Percentiles rank a stretch among this genome's conserved stretches.
phyloP scores from a whole-genome alignment of 2,329 filamentous ascomycete genomes.

The Bertia moriformis region DNA sequence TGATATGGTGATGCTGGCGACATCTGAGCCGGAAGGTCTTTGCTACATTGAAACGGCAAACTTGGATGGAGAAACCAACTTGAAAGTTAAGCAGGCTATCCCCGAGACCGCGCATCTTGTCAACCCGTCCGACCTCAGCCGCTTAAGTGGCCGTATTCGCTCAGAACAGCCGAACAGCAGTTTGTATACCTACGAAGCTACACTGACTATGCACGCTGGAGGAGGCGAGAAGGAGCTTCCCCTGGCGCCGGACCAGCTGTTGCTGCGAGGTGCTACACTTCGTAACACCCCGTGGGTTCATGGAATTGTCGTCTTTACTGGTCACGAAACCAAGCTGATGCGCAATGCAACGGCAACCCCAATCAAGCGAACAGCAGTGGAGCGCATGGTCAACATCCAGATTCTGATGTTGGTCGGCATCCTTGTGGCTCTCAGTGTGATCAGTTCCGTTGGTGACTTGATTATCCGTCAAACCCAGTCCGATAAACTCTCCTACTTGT shows the following conservation, averaged over 20 bases:
- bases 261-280: conserved; percentile 82
- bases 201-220: conserved; percentile 75
- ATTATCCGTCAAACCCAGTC: conserved; percentile 55
- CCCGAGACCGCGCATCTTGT: conserved; percentile 83
- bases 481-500: conserved; percentile 56
- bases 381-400: conserved; percentile 82
- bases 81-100: conserved; percentile 96
- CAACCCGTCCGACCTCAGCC: conserved; percentile 70
- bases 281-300: conserved; percentile 96
- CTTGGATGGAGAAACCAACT: conserved; percentile 89
- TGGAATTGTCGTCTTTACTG: conserved; percentile 89
- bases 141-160: conserved; percentile 71
- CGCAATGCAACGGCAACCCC: conserved; percentile 92
- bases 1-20: conserved; percentile 80
- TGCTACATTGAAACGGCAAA: conserved; percentile 99
- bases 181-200: conserved; percentile 94
- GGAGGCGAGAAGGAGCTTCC: conserved; percentile 87
- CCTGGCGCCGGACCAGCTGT: conserved; percentile 78
- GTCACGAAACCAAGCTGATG: conserved; percentile 98
- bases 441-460: conserved; percentile 84
- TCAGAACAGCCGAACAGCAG: conserved; percentile 98
- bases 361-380: conserved; percentile 94
- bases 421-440: conserved; percentile 67
- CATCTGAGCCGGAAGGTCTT: conserved; percentile 89
- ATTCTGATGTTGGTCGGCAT: conserved; percentile 82